Conservation (phyloP, 305 asterid genomes). For the Fraxinus floribunda region DNA sequence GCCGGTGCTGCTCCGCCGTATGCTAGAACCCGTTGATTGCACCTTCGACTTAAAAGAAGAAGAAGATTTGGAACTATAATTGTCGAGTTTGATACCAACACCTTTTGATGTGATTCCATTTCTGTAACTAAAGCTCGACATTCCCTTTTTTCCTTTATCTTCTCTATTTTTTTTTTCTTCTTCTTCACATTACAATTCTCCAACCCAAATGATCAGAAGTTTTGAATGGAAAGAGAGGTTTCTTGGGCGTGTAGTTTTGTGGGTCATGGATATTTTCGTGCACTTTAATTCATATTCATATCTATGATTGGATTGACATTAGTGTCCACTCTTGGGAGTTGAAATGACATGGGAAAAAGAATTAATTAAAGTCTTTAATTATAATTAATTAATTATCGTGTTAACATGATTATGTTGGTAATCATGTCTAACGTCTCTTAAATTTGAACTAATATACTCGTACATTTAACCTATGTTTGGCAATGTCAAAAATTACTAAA, state of each 20-base stretch:
- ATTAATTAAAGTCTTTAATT: background rate
- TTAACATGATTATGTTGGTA: background rate
- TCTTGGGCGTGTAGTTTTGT: background rate
- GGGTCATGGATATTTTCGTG: conserved; percentile 18
- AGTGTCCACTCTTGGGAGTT: background rate
- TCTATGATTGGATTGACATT: background rate
- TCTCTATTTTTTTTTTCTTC: background rate
- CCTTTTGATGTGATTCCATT: conserved; percentile 44
- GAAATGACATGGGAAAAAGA: background rate
- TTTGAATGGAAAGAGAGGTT: conserved; percentile 28
- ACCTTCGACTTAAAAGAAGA: conserved; percentile 45
- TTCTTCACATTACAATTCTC: conserved; percentile 21
- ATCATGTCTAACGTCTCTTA: background rate
- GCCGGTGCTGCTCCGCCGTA: conserved; percentile 45
- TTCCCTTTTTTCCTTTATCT: conserved; percentile 8
- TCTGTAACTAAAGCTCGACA: conserved; percentile 37
- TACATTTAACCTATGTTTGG: background rate
- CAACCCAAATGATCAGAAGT: conserved; percentile 12
- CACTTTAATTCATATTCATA: conserved; percentile 11
- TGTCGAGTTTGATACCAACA: conserved; percentile 38
- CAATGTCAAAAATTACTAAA: too few species aligned
- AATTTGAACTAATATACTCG: background rate
- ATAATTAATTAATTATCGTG: background rate
- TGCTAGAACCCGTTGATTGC: conserved; percentile 30
- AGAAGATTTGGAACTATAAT: conserved; percentile 31